These are phyloP conservation scores for Diplodia intermedia DNA, from an alignment of 2,329 filamentous ascomycete genomes.

Conservation along the genomic window DNA sequence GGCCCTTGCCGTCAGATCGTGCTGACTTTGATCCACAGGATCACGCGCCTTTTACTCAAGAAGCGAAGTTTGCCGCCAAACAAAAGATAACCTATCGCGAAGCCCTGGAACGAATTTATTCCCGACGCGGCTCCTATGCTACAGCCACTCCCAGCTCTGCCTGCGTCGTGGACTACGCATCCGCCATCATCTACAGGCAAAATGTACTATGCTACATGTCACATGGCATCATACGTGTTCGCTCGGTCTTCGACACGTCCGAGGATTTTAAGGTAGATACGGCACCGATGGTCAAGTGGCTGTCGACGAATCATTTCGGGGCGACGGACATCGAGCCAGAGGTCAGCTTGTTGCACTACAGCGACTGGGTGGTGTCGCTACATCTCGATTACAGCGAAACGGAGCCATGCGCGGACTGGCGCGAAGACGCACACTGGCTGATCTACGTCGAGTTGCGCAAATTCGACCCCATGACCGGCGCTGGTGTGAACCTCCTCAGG, in stretches of 20 bases:
- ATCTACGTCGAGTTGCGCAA: conserved; percentile 36
- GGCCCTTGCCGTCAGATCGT: conserved; percentile 28
- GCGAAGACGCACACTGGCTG: conserved; percentile 5
- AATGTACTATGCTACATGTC: conserved; percentile 70
- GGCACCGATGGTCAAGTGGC: neutral
- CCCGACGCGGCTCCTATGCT: conserved; percentile 66
- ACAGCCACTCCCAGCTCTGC: conserved; percentile 68
- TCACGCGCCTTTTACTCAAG: conserved; percentile 52
- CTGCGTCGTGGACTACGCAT: conserved; percentile 65
- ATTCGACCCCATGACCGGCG: conserved; percentile 30
- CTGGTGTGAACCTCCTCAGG: conserved; percentile 1
- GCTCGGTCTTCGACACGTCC: neutral
- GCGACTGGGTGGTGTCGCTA: conserved; percentile 44
- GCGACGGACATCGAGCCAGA: conserved; percentile 27
- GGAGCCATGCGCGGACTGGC: neutral
- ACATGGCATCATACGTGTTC: conserved; percentile 1
- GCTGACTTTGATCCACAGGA: conserved; percentile 44
- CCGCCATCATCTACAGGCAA: conserved; percentile 67
- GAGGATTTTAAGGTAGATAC: neutral
- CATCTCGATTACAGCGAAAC: conserved; percentile 34
- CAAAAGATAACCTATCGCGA: conserved; percentile 55
- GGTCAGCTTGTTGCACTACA: conserved; percentile 44
- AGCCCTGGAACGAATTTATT: conserved; percentile 66
- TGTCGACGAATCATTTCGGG: neutral
- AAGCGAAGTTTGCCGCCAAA: conserved; percentile 51